These are phyloP conservation scores for Corymbia calophylla DNA, from an alignment of 441 rosid species.

Conservation along the genomic window DNA sequence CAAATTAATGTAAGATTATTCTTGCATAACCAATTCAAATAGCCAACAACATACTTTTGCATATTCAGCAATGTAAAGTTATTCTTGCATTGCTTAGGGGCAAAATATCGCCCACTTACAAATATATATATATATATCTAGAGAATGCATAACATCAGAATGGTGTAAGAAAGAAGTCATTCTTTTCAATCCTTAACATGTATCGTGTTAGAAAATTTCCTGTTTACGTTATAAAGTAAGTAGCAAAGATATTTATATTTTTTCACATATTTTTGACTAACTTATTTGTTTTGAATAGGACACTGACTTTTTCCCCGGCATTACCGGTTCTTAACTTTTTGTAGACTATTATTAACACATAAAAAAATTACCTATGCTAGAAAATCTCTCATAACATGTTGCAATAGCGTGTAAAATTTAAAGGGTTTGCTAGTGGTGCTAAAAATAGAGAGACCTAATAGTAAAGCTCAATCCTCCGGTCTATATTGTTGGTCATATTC, in stretches of 20 bases:
- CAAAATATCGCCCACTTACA: not conserved
- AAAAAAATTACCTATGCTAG: not conserved
- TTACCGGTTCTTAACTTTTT: not conserved
- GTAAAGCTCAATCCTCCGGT: not conserved
- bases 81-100: not conserved
- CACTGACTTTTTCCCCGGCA: not conserved
- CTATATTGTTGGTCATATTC: not conserved
- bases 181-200: no score
- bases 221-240: not conserved
- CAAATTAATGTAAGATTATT: no score
- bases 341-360: not conserved
- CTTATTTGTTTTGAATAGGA: not conserved
- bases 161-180: no score
- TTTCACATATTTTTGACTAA: not conserved
- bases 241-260: not conserved
- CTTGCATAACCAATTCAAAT: not conserved
- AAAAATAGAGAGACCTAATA: not conserved
- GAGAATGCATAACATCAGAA: no score
- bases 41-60: not conserved
- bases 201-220: not conserved
- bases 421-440: not conserved
- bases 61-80: not conserved
- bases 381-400: not conserved
- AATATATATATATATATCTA: no score
- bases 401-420: not conserved